Evolutionary conservation across 2,329 filamentous ascomycete genomes (phyloP).

Genomic region (Sclerotinia subarctica): DNA sequence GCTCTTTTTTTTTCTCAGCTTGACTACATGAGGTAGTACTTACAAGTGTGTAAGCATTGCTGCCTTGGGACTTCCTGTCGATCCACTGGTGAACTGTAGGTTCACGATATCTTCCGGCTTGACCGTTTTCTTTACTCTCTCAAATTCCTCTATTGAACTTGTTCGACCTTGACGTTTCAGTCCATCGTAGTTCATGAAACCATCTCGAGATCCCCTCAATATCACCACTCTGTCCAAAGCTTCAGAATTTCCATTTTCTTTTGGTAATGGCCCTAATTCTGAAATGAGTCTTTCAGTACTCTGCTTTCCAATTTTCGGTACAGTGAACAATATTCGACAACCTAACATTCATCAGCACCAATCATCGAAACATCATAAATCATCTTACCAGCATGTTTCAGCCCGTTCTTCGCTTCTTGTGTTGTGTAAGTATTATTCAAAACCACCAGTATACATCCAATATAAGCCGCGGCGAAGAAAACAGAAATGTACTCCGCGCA

Average conservation of each 20-base stretch:
- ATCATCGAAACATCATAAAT: conserved; percentile 54
- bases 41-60: conserved; percentile 61
- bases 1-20: neutral
- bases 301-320: conserved; percentile 62
- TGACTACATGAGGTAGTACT: neutral
- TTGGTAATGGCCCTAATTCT: conserved; percentile 47
- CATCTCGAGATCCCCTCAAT: conserved; percentile 52
- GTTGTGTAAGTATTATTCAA: conserved; percentile 80
- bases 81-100: conserved; percentile 73
- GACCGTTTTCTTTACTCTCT: conserved; percentile 52
- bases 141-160: conserved; percentile 50
- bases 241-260: conserved; percentile 40
- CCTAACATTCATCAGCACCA: conserved; percentile 46
- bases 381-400: conserved; percentile 65
- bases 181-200: conserved; percentile 58
- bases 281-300: conserved; percentile 59
- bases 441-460: conserved; percentile 69
- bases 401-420: conserved; percentile 55
- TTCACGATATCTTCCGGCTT: conserved; percentile 68
- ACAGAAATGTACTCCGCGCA: conserved; percentile 36
- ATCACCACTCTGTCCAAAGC: conserved; percentile 54
- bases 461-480: conserved; percentile 32
- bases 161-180: conserved; percentile 51
- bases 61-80: conserved; percentile 69
- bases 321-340: conserved; percentile 72